Base-by-base conservation (phyloP, 306 rosid genomes). In the Styphnolobium japonicum region DNA sequence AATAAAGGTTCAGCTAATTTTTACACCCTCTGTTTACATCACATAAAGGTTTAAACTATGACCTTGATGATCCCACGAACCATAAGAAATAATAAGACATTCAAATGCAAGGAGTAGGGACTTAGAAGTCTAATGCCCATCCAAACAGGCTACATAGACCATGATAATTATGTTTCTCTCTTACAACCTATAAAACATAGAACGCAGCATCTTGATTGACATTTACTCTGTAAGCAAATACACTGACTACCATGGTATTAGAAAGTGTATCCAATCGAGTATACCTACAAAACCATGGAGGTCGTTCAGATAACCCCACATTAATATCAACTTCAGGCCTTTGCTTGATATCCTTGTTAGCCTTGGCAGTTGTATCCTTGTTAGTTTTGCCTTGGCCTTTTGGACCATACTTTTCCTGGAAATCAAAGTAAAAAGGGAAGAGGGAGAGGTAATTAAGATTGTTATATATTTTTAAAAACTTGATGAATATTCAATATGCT, bases 261-360 rank as follows among this genome's bases (percentile, higher is more conserved):
- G 34, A 56, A 70, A 66, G 70, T 4, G 63, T 46, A 65, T 21
- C 22, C 16, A 61, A 27, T 11, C 19, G 33, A 78, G 27, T 48
- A 74, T 85, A 93, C 99, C 99, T 89, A 78, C 98, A 91, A 82
- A 90, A 91, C 98, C 99, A 95, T 0, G 99, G 98, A 22, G 97
- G 95, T 21, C 93, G 88, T n/a, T 92, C 88, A n/a, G 96, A 88
- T 40, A 95, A 87, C 23, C 99, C 98, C 58, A 91, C 96, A 73
- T 84, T 86, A 34, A 89, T 85, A 87, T 95, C 97, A 73, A 95
- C 86, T 73, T 87, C 89, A 2, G 89, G 89, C 77, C 43, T 91
- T 77, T 84, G 87, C 77, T 91, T 91, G 14, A 62, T 45, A 56
- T 82, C 89, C 82, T 86, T 88, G 77, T 51, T 80, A 82, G 92